A percentile compares a stretch with the other conserved stretches of the same genome.
Conservation (phyloP, 177 flowering plant genomes). For the Vitis hybrid region DNA sequence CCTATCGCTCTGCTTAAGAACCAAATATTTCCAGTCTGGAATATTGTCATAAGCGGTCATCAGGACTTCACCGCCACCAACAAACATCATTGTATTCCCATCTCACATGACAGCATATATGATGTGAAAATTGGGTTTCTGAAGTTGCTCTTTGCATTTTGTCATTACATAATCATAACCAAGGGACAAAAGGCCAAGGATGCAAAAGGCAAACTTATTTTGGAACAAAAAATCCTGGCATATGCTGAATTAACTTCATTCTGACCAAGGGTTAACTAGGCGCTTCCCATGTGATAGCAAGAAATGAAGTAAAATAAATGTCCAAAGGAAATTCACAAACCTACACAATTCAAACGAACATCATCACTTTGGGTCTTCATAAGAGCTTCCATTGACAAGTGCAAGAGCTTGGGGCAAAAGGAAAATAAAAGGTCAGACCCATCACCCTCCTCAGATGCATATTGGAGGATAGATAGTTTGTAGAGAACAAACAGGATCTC, state of each 20-base stretch:
- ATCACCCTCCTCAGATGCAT: conserved; percentile 20
- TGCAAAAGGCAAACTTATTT: background rate
- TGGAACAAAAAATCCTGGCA: background rate
- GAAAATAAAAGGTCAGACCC: conserved; percentile 35
- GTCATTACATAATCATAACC: background rate
- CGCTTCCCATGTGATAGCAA: background rate
- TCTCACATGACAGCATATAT: background rate
- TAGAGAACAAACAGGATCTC: conserved; percentile 84
- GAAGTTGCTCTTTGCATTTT: background rate
- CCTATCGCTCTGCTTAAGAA: background rate
- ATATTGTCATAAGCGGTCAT: no score
- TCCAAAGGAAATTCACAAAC: conserved; percentile 33
- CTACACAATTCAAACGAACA: conserved; percentile 80
- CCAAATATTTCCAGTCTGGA: no score
- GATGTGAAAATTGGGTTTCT: background rate
- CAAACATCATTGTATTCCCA: no score
- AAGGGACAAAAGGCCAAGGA: background rate
- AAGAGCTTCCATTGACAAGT: conserved; percentile 66
- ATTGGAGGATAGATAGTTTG: conserved; percentile 47
- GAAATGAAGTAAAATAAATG: background rate
- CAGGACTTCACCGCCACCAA: no score
- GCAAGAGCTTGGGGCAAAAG: conserved; percentile 54
- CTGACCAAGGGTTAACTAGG: background rate
- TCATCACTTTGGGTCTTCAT: conserved; percentile 81
- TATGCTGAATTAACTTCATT: background rate